Evolutionary conservation across 768 basidiomycete species (phyloP), one percentile per base, ranked within the genome.

Genomic region (Suillus subaureus): DNA sequence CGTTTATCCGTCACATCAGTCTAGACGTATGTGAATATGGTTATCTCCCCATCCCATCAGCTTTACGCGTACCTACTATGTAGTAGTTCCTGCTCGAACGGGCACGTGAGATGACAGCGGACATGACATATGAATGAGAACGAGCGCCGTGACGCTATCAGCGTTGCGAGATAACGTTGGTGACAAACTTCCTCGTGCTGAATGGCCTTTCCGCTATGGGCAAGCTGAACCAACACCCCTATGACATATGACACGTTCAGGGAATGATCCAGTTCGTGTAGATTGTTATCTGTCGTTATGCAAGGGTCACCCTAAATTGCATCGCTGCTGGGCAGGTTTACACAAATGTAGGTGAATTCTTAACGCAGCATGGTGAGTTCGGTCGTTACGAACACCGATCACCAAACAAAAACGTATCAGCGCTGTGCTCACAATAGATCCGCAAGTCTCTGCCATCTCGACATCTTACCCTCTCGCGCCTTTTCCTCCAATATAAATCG

Each of bases 401-500:
- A 26, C 55, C 23, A 26, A 40, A 58, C 37, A 26, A 4, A 26
- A 11, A 18, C n/a, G 57, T 16, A 40, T 40, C 33, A 18, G 23
- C 23, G 52, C 55, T 23, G 70, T 70, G 75, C 68, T 62, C 67
- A 67, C 51, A 77, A 49, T 28, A 66, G 52, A 33, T 75, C 77
- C 61, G 69, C 72, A 35, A 78, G 39, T 62, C 63, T 72, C 60
- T 68, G 68, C 74, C 71, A 73, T 40, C 60, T 65, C 42, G 72
- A 67, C 61, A 63, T 60, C 9, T 70, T 6, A 70, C 54, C 54
- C 28, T 39, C 49, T 1, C 69, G 70, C 60, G 66, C 62, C 33
- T 69, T 77, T 42, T 74, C 79, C 61, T 85, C 63, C 58, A 31
- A 42, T 11, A 42, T 6, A 69, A 80, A 87, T 63, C 74, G 77